Evolutionary conservation across 352 stramenopile species (phyloP).

Genomic region (Thraustochytrium striatum): DNA sequence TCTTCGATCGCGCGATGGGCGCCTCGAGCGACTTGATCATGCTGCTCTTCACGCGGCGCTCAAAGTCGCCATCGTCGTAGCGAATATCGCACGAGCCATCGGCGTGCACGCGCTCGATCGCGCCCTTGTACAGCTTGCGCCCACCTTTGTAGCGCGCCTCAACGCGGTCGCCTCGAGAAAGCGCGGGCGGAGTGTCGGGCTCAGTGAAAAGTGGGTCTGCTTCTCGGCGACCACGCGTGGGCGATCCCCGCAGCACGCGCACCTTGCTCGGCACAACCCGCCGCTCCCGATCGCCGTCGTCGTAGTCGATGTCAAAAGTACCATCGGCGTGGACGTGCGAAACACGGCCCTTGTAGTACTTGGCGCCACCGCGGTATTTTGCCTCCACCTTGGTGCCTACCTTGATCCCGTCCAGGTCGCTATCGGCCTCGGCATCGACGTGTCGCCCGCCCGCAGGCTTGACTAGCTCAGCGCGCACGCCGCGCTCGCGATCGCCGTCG

Average conservation of each 20-base stretch:
- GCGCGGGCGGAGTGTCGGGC: neutral
- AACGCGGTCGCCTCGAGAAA: constrained; percentile 58
- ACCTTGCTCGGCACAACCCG: constrained; percentile 51
- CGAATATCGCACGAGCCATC: constrained; percentile 70
- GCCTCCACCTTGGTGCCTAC: constrained; percentile 64
- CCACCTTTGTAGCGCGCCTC: constrained; percentile 66
- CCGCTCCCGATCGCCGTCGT: constrained; percentile 68
- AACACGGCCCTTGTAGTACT: constrained; percentile 72
- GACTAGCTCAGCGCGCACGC: constrained; percentile 58
- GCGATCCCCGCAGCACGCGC: neutral
- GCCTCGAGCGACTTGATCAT: constrained; percentile 52
- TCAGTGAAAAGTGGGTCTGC: neutral
- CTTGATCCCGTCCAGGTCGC: neutral
- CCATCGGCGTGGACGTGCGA: constrained; percentile 62
- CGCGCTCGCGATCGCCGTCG: constrained; percentile 66
- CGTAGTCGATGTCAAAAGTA: constrained; percentile 69
- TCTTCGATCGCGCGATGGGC: neutral
- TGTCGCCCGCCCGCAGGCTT: neutral
- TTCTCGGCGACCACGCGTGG: neutral
- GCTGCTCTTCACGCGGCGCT: constrained; percentile 57
- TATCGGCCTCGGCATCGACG: neutral
- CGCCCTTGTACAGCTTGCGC: constrained; percentile 68
- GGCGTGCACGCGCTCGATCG: constrained; percentile 61
- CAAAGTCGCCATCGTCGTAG: constrained; percentile 72
- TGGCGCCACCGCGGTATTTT: constrained; percentile 63